These are phyloP conservation scores for Vitis hybrid DNA, from an alignment of 177 flowering plant species.

Conservation along the genomic window DNA sequence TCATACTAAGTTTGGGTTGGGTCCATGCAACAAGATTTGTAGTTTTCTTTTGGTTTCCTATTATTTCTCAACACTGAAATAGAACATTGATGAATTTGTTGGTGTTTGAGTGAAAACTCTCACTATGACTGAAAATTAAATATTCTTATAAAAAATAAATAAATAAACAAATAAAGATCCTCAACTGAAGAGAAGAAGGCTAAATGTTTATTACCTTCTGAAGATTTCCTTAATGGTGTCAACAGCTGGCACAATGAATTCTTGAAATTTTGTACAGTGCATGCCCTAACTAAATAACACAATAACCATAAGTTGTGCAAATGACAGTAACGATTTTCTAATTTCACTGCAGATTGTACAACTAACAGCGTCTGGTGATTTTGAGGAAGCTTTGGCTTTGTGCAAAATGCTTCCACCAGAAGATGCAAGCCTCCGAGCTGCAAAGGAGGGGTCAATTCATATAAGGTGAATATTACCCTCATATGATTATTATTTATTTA, in stretches of 20 bases:
- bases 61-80: too few relatives aligned
- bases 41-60: too few relatives aligned
- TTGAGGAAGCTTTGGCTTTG: constrained; percentile 95
- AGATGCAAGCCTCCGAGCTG: constrained; percentile 88
- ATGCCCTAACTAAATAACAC: not conserved
- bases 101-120: too few relatives aligned
- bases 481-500: too few relatives aligned
- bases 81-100: too few relatives aligned
- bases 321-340: constrained; percentile 1
- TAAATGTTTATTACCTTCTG: not conserved
- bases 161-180: too few relatives aligned
- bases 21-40: too few relatives aligned
- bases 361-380: constrained; percentile 92
- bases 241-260: not conserved
- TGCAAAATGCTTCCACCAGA: constrained; percentile 97
- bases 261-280: not conserved
- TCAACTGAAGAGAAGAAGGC: too few relatives aligned
- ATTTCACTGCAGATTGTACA: constrained; percentile 76
- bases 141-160: too few relatives aligned
- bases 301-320: not conserved
- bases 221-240: not conserved
- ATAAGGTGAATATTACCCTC: constrained; percentile 51
- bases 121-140: too few relatives aligned
- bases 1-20: too few relatives aligned
- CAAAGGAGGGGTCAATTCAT: constrained; percentile 92